These are phyloP conservation scores for Blastobotrys serpentis DNA, from an alignment of 1,139 yeast genomes.

Conservation along the genomic window DNA sequence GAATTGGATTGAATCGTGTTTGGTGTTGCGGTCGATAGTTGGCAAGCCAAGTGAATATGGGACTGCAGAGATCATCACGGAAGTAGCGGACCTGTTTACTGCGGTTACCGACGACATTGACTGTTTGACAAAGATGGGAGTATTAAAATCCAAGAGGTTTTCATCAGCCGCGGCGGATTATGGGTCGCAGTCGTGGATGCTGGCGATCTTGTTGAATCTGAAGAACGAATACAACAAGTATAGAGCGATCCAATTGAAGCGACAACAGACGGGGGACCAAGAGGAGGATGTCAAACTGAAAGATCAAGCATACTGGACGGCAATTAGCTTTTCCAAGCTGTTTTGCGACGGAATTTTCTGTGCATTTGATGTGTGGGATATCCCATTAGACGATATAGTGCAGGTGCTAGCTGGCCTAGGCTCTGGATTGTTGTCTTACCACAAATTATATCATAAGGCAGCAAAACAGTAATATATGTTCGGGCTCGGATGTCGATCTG, in stretches of 20 bases:
- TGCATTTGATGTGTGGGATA: constrained; percentile 30
- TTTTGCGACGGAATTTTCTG: constrained; percentile 33
- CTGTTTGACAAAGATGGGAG: constrained; percentile 33
- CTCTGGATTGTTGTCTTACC: constrained; percentile 32
- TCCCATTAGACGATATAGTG: constrained; percentile 22
- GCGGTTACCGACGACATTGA: constrained; percentile 36
- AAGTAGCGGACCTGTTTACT: constrained; percentile 31
- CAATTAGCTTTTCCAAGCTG: constrained; percentile 27
- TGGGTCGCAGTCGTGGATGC: constrained; percentile 33
- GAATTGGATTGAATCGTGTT: constrained; percentile 33
- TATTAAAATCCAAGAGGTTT: constrained; percentile 21
- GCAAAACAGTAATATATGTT: background rate
- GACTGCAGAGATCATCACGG: constrained; percentile 18
- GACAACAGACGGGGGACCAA: constrained; percentile 8
- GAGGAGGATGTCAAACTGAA: background rate
- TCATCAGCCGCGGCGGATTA: constrained; percentile 28
- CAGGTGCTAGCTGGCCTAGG: constrained; percentile 32
- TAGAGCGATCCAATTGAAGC: constrained; percentile 10
- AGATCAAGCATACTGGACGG: constrained; percentile 12
- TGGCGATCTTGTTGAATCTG: constrained; percentile 29
- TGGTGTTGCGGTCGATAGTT: constrained; percentile 17
- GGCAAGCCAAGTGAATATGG: constrained; percentile 10
- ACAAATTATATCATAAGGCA: constrained; percentile 29
- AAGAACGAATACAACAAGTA: constrained; percentile 22
- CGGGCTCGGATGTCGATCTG: background rate